Conservation (phyloP, 371 early-diverging fungal genomes). For the Conidiobolus incongruus region DNA sequence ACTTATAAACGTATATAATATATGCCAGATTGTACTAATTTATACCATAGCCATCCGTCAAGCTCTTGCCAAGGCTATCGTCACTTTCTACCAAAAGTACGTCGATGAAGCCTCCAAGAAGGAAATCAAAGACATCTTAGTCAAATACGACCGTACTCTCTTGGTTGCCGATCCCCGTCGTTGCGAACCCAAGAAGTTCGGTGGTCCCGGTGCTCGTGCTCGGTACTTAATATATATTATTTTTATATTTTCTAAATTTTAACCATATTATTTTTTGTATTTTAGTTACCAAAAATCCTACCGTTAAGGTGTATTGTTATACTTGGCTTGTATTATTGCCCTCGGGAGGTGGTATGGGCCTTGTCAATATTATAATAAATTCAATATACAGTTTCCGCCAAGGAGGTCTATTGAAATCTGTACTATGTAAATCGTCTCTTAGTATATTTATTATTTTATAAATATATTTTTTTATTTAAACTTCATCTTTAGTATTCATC, state of each 20-base stretch:
- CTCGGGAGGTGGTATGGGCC: too few relatives aligned
- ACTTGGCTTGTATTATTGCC: too few relatives aligned
- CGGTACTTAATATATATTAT: conserved; percentile 21
- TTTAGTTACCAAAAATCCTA: conserved; percentile 82
- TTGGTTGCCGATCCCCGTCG: conserved; percentile 99
- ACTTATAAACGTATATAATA: not conserved
- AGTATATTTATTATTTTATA: too few relatives aligned
- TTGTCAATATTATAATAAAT: too few relatives aligned
- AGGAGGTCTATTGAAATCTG: too few relatives aligned
- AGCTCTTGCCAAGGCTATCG: conserved; percentile 97
- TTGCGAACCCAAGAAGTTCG: conserved; percentile 99
- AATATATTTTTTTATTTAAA: too few relatives aligned
- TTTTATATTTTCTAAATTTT: not conserved
- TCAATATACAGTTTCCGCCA: too few relatives aligned
- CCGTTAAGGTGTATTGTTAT: conserved; percentile 51
- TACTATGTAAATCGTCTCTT: too few relatives aligned
- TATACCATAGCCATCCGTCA: conserved; percentile 74
- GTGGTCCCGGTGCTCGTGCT: conserved; percentile 99
- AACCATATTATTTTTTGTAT: too few relatives aligned
- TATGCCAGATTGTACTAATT: conserved; percentile 15
- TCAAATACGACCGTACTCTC: conserved; percentile 95
- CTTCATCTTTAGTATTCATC: too few relatives aligned
- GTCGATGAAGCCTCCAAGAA: conserved; percentile 99
- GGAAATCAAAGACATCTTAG: conserved; percentile 92
- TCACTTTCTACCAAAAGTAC: conserved; percentile 99